phyloP scores from a whole-genome alignment of 164 flowering plant genomes.

The Magnolia kwangsiensis region DNA sequence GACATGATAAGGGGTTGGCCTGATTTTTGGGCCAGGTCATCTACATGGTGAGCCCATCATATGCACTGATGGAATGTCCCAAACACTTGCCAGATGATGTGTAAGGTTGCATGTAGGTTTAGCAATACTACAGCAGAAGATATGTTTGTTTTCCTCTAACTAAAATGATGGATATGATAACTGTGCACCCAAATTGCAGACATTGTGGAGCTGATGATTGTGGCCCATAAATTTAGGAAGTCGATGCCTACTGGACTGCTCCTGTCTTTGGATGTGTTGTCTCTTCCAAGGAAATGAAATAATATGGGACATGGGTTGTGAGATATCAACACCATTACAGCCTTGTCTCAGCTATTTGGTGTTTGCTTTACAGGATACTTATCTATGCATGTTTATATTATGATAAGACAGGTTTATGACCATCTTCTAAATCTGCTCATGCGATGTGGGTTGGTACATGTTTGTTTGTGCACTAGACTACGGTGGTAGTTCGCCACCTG shows the following conservation, averaged over 20 bases:
- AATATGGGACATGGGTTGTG: not conserved
- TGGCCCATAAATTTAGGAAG: not conserved
- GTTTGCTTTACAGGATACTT: not conserved
- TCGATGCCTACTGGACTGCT: not conserved
- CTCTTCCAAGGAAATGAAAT: constrained; percentile 6
- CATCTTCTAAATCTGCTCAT: no score
- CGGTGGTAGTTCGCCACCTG: no score
- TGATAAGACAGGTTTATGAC: not conserved
- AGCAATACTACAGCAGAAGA: not conserved
- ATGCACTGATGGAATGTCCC: no score
- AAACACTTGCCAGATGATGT: no score
- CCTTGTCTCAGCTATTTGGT: not conserved
- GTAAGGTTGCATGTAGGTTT: no score
- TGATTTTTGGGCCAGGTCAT: no score
- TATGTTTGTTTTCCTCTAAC: not conserved
- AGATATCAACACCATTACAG: not conserved
- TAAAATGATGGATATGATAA: not conserved
- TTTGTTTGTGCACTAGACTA: not conserved
- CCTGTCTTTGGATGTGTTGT: not conserved
- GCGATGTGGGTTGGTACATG: not conserved
- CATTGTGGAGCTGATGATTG: not conserved
- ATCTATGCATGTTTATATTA: not conserved
- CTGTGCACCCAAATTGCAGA: not conserved
- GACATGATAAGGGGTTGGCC: no score
- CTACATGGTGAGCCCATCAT: no score